Evolutionary conservation across 768 basidiomycete species (phyloP).

Genomic region (Boletellus sp.): DNA sequence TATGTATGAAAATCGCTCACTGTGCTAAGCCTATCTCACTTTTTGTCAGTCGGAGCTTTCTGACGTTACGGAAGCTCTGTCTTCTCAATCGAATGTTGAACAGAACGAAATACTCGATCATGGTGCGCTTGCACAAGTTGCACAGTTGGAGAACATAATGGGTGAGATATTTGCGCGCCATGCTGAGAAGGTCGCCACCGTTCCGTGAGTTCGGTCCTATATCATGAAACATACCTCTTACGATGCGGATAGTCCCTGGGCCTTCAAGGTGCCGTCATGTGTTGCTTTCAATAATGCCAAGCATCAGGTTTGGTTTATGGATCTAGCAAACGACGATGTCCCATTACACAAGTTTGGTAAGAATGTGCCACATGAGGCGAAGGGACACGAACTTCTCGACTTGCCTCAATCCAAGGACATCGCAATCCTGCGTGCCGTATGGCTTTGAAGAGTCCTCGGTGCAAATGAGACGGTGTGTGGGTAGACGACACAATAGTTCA

Average conservation of each 20-base stretch:
- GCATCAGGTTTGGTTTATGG: constrained; percentile 78
- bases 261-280: constrained; percentile 76
- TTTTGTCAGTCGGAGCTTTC: constrained; percentile 23
- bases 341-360: constrained; percentile 80
- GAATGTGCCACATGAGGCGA: constrained; percentile 82
- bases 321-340: constrained; percentile 76
- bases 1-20: constrained; percentile 34
- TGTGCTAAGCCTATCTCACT: background rate
- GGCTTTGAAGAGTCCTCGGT: constrained; percentile 84
- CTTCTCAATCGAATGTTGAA: constrained; percentile 12
- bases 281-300: constrained; percentile 79
- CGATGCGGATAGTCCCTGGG: constrained; percentile 39
- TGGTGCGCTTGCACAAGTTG: constrained; percentile 48
- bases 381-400: constrained; percentile 80
- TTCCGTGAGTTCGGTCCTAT: constrained; percentile 54
- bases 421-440: constrained; percentile 76
- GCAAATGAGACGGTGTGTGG: constrained; percentile 73
- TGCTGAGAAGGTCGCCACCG: constrained; percentile 48
- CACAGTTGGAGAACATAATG: constrained; percentile 72
- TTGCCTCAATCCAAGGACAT: constrained; percentile 73
- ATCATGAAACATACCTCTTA: background rate
- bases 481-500: background rate
- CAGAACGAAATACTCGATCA: constrained; percentile 49
- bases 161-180: constrained; percentile 68
- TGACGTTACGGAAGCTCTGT: constrained; percentile 11